Conservation (phyloP, 2,329 filamentous ascomycete genomes). For the Lachnellula hyalina region DNA sequence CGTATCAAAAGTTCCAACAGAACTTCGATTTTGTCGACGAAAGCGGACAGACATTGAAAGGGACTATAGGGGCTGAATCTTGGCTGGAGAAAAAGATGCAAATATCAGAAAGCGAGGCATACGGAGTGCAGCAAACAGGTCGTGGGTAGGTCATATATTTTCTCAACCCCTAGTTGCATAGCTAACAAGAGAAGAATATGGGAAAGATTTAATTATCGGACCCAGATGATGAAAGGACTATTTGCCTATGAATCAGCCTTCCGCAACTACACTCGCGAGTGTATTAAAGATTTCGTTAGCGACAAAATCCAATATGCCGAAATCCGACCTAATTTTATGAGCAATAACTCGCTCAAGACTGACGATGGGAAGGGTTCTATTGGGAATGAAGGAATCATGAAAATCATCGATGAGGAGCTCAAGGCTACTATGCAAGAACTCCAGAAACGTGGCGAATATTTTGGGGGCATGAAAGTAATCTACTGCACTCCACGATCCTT, state of each 20-base stretch:
- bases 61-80: conserved; percentile 34
- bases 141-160: conserved; percentile 42
- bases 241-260: conserved; percentile 63
- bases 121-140: conserved; percentile 42
- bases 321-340: conserved; percentile 64
- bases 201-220: conserved; percentile 63
- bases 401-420: conserved; percentile 53
- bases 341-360: conserved; percentile 52
- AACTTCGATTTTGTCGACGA: conserved; percentile 30
- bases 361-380: conserved; percentile 50
- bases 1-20: conserved; percentile 39
- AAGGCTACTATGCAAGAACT: conserved; percentile 40
- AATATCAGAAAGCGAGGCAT: conserved; percentile 55
- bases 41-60: conserved; percentile 26
- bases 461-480: conserved; percentile 64
- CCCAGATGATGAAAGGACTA: conserved; percentile 67
- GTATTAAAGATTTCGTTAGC: conserved; percentile 55
- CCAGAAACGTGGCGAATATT: conserved; percentile 37
- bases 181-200: conserved; percentile 38
- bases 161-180: background rate
- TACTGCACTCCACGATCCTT: conserved; percentile 66
- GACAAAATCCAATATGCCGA: conserved; percentile 69
- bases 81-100: conserved; percentile 61
- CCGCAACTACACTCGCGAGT: conserved; percentile 51
- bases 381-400: conserved; percentile 54